Percentiles rank a stretch among this genome's conserved stretches.
Evolutionary conservation across 1,284 basidiomycete species (phyloP).

Genomic region (Rhodotorula sp.): DNA sequence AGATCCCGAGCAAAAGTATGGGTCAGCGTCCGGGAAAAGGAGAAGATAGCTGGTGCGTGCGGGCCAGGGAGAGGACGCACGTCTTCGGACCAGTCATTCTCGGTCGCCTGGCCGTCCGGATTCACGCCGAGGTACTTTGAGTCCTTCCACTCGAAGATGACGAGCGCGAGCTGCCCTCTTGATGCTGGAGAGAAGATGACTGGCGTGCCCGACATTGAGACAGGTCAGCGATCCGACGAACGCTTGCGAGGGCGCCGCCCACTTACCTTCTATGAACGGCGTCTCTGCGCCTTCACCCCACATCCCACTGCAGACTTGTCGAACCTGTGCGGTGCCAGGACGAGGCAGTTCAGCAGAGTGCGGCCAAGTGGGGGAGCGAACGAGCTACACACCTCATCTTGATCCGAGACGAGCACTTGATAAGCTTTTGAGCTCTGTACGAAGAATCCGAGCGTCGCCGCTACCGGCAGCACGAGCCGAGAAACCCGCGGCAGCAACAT

Average conservation of each 20-base stretch:
- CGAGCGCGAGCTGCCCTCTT: slow-evolving; percentile 84
- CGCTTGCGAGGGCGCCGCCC: slow-evolving; percentile 38
- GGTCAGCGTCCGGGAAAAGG: background rate
- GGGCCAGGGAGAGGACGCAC: slow-evolving; percentile 40
- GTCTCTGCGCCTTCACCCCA: slow-evolving; percentile 64
- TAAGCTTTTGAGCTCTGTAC: background rate
- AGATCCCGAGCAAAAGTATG: background rate
- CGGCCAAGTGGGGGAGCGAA: background rate
- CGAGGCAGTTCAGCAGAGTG: too few relatives aligned
- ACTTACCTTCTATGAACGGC: slow-evolving; percentile 78
- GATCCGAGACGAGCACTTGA: slow-evolving; percentile 29
- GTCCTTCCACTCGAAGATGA: slow-evolving; percentile 94
- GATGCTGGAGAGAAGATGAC: slow-evolving; percentile 76
- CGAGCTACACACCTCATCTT: slow-evolving; percentile 19
- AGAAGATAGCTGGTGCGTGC: too few relatives aligned
- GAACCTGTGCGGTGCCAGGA: background rate
- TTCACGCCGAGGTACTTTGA: slow-evolving; percentile 72
- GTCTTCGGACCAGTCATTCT: slow-evolving; percentile 47
- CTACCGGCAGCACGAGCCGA: background rate
- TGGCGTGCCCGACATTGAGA: slow-evolving; percentile 47
- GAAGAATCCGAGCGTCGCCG: background rate
- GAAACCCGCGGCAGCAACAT: background rate
- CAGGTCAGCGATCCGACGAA: slow-evolving; percentile 9
- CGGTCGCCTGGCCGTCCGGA: slow-evolving; percentile 24
- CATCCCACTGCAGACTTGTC: slow-evolving; percentile 95